Base-by-base conservation (phyloP, 495 filamentous ascomycete species). In the Talaromyces liani region DNA sequence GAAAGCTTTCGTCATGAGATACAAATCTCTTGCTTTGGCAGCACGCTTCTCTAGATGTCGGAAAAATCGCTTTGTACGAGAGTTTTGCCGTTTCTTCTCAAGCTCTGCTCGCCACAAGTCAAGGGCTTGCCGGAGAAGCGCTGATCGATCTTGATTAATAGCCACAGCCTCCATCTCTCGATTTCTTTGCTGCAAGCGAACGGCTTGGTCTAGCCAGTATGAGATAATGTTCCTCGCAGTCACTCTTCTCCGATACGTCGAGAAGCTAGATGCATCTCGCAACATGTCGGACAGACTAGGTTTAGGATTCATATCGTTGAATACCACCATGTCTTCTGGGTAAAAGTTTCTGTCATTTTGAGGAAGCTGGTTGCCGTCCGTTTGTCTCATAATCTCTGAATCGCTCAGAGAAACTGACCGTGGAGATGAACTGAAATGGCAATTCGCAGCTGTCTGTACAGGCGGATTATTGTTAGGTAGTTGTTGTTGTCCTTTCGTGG, bases 1-100 rank as follows among this genome's bases (percentile, higher is more conserved):
- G 66, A 92, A 91, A 3, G 88, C 86, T 70, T 88, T 89, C 2
- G 84, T 85, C 65, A 92, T 72, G 31, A 91, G 74, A 68, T 86
- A 86, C 22, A 90, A 68, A 68, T 89, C 81, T 57, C 88, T 81
- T 24, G 87, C 86, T 63, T 81, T 82, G 18, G 71, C 77, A 29
- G 87, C 86, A 60, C 87, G 80, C 66, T 76, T 77, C 65, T 90
- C 86, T 1, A 88, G 69, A 24, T 83, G 84, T 27, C 80, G 78
- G 63, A 85, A 88, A 47, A 88, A 88, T n/a, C 78, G 73, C 58
- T 87, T 81, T 1, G 84, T 86, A 62, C 82, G 80, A 24, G 64
- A 71, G 9, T 65, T 70, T 63, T 82, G 78, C 4, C 76, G 79
- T 59, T 78, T 82, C 2, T 77, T 70, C 54, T 79, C 72, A 24